Conservation (phyloP, 2,329 filamentous ascomycete species). For the Colletotrichum higginsianum region DNA sequence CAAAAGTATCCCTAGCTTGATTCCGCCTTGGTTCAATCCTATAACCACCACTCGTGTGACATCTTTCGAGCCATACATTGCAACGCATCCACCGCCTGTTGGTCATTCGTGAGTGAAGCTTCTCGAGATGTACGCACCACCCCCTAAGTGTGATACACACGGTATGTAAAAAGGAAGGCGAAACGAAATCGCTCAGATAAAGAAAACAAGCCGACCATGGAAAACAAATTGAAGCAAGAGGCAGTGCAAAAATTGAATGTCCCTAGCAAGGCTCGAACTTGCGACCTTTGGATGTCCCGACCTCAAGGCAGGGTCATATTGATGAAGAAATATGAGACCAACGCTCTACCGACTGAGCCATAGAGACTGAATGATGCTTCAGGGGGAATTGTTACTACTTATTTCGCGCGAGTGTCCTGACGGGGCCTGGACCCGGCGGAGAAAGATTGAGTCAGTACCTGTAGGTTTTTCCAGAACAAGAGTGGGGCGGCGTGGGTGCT, state of each 20-base stretch:
- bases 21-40: neutral
- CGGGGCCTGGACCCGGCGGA: neutral
- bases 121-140: too few relatives aligned
- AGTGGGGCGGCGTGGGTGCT: neutral
- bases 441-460: neutral
- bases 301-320: constrained; percentile 18
- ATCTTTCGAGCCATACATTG: neutral
- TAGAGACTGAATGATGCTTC: neutral
- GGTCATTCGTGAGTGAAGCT: too few relatives aligned
- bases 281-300: constrained; percentile 39
- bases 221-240: neutral
- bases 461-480: neutral
- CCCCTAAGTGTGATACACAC: too few relatives aligned
- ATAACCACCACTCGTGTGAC: neutral
- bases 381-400: accelerated
- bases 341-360: constrained; percentile 40
- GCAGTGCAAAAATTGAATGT: neutral
- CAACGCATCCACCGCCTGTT: too few relatives aligned
- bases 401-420: too few relatives aligned
- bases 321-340: constrained; percentile 27
- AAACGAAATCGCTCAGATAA: too few relatives aligned
- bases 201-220: neutral
- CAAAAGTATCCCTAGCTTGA: neutral
- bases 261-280: constrained; percentile 40
- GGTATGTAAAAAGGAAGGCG: too few relatives aligned